Evolutionary conservation across 805 yeast species (phyloP), one percentile per base, ranked within the genome.

Genomic region (Maudiozyma serrabonitensis): DNA sequence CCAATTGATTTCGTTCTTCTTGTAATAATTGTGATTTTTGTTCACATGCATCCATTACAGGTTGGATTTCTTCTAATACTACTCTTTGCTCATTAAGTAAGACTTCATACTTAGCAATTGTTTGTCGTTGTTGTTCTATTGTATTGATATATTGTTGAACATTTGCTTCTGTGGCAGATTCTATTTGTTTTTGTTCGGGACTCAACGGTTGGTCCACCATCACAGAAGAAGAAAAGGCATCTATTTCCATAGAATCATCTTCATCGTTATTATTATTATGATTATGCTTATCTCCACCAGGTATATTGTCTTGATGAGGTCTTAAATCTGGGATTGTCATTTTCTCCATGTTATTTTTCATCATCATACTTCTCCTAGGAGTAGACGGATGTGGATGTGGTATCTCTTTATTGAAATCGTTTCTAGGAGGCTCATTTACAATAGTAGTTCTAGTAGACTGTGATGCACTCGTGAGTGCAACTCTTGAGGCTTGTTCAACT

Each of bases 21-120:
- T 60, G 64, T 50, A 70, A 57, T 19, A 59, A 61, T 32, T 64
- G 64, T 56, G 70, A 55, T 39, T 63, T 67, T 8, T 60, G 57
- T 45, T 65, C 64, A 45, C 64, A 61, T 23, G 54, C 56, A 44
- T 62, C 66, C 16, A 64, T 59, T 1, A 60, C 58, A 8, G 65
- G 67, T 38, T 66, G 66, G 9, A 61, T 52, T 16, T 65, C 68
- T 47, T 65, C 69, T 8, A 62, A 46, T 1, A 61, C 61, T 8
- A 54, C 49, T 34, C 67, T 48, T 50, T 64, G 69, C 26, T 66
- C 69, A 46, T 64, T 61, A 26, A 64, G 48, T 31, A 65, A 44
- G 38, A 52, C 53, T 47, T 61, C 63, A 41, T 59, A 65, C 28
- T 57, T 61, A 4, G 38, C 32, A 9, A 63, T 52, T 41, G 60